Evolutionary conservation across 495 filamentous ascomycete species (phyloP).

Genomic region (Talaromyces thailandensis): DNA sequence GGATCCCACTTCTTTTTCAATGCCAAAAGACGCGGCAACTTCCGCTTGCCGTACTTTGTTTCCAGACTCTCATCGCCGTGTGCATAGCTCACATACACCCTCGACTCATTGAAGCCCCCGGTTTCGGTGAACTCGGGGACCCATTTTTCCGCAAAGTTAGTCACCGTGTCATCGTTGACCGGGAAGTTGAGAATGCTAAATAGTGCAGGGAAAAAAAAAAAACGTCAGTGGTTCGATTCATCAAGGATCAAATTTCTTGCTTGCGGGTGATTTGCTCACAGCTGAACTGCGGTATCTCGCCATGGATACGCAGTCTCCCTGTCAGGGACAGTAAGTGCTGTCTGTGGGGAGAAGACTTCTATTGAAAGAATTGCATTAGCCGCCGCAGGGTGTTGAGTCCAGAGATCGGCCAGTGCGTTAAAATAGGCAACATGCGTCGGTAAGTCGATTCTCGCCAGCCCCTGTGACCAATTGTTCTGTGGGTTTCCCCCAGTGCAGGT

Average conservation of each 20-base stretch:
- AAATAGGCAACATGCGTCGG: not conserved
- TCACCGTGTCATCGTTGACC: not conserved
- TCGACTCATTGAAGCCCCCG: not conserved
- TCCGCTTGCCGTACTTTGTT: slow-evolving; percentile 11
- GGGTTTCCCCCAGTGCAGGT: not conserved
- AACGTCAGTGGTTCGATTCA: not conserved
- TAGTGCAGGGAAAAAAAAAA: not conserved
- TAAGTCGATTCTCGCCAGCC: not conserved
- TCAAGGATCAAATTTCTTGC: not conserved
- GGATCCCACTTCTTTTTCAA: slow-evolving; percentile 23
- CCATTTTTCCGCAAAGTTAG: not conserved
- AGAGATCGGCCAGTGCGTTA: not conserved
- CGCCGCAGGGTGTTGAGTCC: not conserved
- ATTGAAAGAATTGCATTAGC: not conserved
- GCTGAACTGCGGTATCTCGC: not conserved
- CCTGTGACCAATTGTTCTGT: not conserved
- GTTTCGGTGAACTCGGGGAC: not conserved
- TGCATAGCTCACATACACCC: slow-evolving; percentile 25
- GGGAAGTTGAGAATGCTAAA: not conserved
- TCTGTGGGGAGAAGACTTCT: not conserved
- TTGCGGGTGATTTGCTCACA: not conserved
- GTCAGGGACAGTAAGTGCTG: not conserved
- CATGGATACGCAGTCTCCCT: not conserved
- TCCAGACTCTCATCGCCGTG: slow-evolving; percentile 26
- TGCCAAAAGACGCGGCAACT: slow-evolving; percentile 9